Evolutionary conservation across 495 filamentous ascomycete genomes (phyloP).

Genomic region (Aspergillus egyptiacus): DNA sequence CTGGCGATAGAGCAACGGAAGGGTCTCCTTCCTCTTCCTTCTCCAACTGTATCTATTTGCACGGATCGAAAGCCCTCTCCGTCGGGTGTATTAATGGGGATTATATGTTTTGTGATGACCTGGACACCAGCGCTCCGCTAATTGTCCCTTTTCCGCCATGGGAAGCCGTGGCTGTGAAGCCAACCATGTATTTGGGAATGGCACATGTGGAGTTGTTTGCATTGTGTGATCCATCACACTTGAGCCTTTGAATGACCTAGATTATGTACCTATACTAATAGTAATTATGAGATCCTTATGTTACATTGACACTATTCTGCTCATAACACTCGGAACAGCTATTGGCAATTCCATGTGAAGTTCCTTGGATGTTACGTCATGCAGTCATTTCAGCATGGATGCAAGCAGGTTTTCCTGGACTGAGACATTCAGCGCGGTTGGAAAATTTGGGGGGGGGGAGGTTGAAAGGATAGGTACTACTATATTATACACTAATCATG

Average conservation of each 20-base stretch:
- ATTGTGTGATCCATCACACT: neutral
- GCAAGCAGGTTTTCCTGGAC: too few relatives aligned
- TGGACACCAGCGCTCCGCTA: neutral
- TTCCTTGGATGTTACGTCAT: too few relatives aligned
- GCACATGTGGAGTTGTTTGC: slow-evolving; percentile 5
- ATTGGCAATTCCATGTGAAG: neutral
- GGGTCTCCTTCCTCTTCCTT: slow-evolving; percentile 9
- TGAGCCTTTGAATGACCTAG: slow-evolving; percentile 8
- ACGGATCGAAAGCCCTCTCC: neutral
- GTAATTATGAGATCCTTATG: slow-evolving; percentile 4
- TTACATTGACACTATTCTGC: neutral
- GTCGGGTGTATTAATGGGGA: slow-evolving; percentile 2
- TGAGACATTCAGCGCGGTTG: too few relatives aligned
- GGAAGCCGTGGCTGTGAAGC: neutral
- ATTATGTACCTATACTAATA: slow-evolving; percentile 9
- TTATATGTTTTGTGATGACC: neutral
- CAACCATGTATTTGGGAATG: neutral
- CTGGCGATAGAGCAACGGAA: slow-evolving; percentile 34
- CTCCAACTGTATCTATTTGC: slow-evolving; percentile 15
- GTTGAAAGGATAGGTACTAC: too few relatives aligned
- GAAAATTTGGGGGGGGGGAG: too few relatives aligned
- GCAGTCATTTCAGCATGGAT: too few relatives aligned
- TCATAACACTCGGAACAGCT: neutral
- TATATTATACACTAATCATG: too few relatives aligned
- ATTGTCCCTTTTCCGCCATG: neutral